phyloP scores from a whole-genome alignment of 2,329 filamentous ascomycete genomes.

The Escovopsis sp. region DNA sequence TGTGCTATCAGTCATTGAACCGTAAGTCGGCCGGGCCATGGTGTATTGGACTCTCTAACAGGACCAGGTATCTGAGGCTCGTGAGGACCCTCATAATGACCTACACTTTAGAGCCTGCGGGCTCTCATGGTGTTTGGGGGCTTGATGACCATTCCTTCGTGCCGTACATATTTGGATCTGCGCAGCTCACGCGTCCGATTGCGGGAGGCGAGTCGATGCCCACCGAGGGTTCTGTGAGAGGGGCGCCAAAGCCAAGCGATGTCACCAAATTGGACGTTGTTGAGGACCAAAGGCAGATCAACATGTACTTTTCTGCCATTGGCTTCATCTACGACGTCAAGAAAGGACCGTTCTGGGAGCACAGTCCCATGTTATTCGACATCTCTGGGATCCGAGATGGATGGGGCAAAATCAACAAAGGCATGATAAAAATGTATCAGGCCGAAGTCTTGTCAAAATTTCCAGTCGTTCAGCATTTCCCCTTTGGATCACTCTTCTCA shows the following conservation, averaged over 20 bases:
- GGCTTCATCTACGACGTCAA: slow-evolving; percentile 98
- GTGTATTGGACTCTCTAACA: slow-evolving; percentile 1
- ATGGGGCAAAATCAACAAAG: slow-evolving; percentile 99
- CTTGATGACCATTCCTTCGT: slow-evolving; percentile 94
- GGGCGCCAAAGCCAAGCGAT: slow-evolving; percentile 56
- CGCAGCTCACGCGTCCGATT: slow-evolving; percentile 72
- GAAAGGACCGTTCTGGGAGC: slow-evolving; percentile 90
- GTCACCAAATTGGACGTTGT: slow-evolving; percentile 53
- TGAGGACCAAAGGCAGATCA: slow-evolving; percentile 47
- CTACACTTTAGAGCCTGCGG: slow-evolving; percentile 88
- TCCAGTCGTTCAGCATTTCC: slow-evolving; percentile 94
- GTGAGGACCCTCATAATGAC: slow-evolving; percentile 72
- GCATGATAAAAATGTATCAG: slow-evolving; percentile 99
- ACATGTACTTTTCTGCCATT: slow-evolving; percentile 90
- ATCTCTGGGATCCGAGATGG: slow-evolving; percentile 80
- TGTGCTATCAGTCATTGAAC: slow-evolving; percentile 69
- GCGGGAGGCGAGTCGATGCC: slow-evolving; percentile 47
- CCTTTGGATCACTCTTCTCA: slow-evolving; percentile 65
- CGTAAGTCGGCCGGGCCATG: slow-evolving; percentile 37
- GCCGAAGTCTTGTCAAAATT: slow-evolving; percentile 94
- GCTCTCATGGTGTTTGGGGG: slow-evolving; percentile 95
- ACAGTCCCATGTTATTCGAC: slow-evolving; percentile 87
- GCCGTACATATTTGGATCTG: slow-evolving; percentile 89
- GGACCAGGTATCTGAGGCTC: slow-evolving; percentile 57
- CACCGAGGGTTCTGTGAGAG: slow-evolving; percentile 60